Base-by-base conservation (phyloP, 2,329 filamentous ascomycete genomes). In the Fusarium hainanense region DNA sequence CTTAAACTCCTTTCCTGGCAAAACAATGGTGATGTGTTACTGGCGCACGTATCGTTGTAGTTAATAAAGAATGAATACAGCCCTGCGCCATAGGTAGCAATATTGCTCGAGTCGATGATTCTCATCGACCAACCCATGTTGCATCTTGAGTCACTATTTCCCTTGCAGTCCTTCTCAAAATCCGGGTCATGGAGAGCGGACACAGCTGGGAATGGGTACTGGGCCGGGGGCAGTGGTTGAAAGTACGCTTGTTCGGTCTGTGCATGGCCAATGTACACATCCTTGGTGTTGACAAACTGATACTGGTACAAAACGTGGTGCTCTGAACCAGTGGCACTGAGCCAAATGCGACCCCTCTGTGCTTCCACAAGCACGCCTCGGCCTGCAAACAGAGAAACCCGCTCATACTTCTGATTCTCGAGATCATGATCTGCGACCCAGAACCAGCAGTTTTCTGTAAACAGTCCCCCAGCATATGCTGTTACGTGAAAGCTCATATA, bases 181-280 rank as follows among this genome's bases (percentile, higher is more conserved):
- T 75, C 37, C 2, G 74, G 74, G 41, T 76, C 74, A 10, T 61
- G 47, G 57, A 85, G 78, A 14, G 79, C 74, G 2, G 77, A 44
- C 21, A 82, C 79, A 1, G 79, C 72, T 0, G 82, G 75, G 79
- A 91, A 92, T 1, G 89, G 90, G 10, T 80, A 80, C 1, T 84
- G 82, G 0, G 90, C 87, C 47, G 80, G 80, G 0, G 90, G 90
- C 74, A 86, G 88, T 25, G 89, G 88, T 77, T 93, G 90, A 79
- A 87, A 92, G 79, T 93, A 93, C 1, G 90, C 87, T 7, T 90
- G 89, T 77, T 93, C 90, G 51, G 90, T 89, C 76, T 93, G 90
- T 49, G 89, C 86, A 71, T 89, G 84, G 20, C 88, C 89, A 74
- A 89, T 85, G 76, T 86, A 90, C 56, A 92, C 79, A 73, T 92